Percentiles rank a stretch among this genome's conserved stretches.
Conservation (phyloP, 257 asterid genomes). For the Solanum chmielewskii region DNA sequence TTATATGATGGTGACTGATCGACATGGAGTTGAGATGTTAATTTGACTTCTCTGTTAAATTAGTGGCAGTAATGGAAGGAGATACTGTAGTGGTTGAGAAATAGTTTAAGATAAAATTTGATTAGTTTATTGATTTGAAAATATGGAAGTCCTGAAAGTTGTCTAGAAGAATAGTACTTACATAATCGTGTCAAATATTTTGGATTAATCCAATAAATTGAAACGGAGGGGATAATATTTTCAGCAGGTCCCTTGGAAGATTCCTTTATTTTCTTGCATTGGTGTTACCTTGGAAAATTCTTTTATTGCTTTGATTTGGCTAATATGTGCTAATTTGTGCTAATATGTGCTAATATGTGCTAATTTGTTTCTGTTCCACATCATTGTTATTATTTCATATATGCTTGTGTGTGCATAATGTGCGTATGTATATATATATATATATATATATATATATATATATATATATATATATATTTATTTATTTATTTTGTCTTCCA, state of each 20-base stretch:
- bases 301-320: not conserved
- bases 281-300: not conserved
- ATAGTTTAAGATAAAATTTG: too few relatives aligned
- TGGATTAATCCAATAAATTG: not conserved
- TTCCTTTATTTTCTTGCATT: not conserved
- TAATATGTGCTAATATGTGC: not conserved
- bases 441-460: too few relatives aligned
- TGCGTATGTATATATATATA: too few relatives aligned
- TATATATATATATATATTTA: too few relatives aligned
- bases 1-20: not conserved
- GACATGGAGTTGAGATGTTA: not conserved
- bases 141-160: not conserved
- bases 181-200: not conserved
- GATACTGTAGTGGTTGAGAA: not conserved
- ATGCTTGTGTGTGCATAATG: not conserved
- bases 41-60: not conserved
- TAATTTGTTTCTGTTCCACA: not conserved
- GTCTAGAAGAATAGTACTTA: not conserved
- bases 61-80: not conserved
- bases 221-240: not conserved
- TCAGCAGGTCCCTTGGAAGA: not conserved
- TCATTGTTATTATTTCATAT: not conserved
- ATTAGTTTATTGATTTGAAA: not conserved
- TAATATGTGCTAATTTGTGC: not conserved
- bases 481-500: not conserved